Conservation (phyloP, 176 grass and related monocot species). For the Phoenix roebelenii region DNA sequence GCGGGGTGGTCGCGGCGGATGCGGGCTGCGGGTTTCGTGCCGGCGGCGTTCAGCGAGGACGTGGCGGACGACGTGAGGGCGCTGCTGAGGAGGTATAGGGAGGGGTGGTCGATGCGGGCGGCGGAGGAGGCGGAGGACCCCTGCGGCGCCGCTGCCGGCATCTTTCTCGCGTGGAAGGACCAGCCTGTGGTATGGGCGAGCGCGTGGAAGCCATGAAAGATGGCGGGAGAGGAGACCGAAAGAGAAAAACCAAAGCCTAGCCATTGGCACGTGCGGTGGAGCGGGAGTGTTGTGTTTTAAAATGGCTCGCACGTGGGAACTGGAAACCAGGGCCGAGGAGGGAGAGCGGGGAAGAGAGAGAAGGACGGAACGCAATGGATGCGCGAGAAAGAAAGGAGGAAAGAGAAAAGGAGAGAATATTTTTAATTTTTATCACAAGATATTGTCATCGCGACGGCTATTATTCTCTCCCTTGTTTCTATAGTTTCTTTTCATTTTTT, state of each 20-base stretch:
- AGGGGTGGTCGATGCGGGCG: conserved; percentile 85
- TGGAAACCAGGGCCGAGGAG: too few relatives aligned
- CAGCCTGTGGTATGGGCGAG: conserved; percentile 94
- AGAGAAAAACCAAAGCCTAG: neutral
- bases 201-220: conserved; percentile 61
- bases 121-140: neutral
- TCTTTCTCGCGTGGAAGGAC: conserved; percentile 92
- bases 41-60: conserved; percentile 84
- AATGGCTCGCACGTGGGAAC: conserved; percentile 3
- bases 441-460: too few relatives aligned
- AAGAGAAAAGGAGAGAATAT: too few relatives aligned
- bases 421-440: too few relatives aligned
- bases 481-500: too few relatives aligned
- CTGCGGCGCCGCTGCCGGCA: conserved; percentile 43
- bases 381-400: too few relatives aligned
- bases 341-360: too few relatives aligned
- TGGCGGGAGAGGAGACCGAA: conserved; percentile 1
- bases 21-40: conserved; percentile 52
- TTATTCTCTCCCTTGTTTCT: too few relatives aligned
- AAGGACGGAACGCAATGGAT: too few relatives aligned
- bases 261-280: conserved; percentile 9
- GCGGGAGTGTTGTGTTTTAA: conserved; percentile 13
- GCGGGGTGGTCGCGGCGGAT: conserved; percentile 54
- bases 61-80: conserved; percentile 79
- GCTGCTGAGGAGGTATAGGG: conserved; percentile 72